Base-by-base conservation (phyloP, 208 protist species). In the Blastocrithidia nonstop region DNA sequence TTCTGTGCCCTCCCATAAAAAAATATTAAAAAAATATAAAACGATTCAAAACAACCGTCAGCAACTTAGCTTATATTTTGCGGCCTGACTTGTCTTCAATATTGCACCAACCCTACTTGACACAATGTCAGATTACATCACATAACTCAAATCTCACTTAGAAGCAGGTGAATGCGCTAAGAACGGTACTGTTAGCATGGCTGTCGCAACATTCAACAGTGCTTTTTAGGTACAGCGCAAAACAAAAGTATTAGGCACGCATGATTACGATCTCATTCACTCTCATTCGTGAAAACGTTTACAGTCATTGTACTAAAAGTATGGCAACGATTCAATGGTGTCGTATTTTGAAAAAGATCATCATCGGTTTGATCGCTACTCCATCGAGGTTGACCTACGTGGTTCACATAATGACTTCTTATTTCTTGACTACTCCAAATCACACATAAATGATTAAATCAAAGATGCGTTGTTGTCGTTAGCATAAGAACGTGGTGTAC, bases 351-450 rank as follows among this genome's bases (percentile, higher is more conserved):
- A 83, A 40, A 52, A 52, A 2, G 66, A 87, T 31, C 29, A 36
- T 7, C 53, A 87, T 23, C 61, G 82, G n/a, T 84, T 86, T 38
- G 13, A 64, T 25, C 55, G 68, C 16, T 81, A 88, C 48, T 82
- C 71, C 15, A 17, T 87, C 19, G 57, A 81, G 48, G 55, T 90
- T 16, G 64, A 75, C 32, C 55, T 82, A 11, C 61, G 58, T 23
- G 57, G 53, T 13, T 42, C 55, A 17, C 64, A 82, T 33, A 64
- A 62, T 50, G 80, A 83, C 29, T 78, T 97, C 39, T 54, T 97
- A 22, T 75, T 98, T 21, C 50, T 89, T 15, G 96, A 98, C 69
- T 98, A 93, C 54, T 96, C 84, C 29, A 98, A 98, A 57, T 90
- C 96, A 31, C 64, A 83, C 36, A 85, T 97, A 49, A 94, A 80